Conservation (phyloP, 345 rosid genomes). For the Eucalyptus pumila region DNA sequence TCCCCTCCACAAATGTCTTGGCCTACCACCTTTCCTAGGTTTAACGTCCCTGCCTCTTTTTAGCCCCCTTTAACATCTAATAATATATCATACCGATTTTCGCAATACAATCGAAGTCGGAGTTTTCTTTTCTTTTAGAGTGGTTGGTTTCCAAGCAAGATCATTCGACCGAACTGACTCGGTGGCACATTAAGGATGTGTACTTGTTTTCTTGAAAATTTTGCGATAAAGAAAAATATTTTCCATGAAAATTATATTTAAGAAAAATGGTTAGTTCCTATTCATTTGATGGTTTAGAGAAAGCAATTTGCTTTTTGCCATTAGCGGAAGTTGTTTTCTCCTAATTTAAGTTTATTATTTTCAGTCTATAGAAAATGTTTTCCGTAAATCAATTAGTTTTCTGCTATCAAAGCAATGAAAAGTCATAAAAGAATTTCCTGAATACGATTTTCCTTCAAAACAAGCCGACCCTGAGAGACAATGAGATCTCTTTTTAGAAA, state of each 20-base stretch:
- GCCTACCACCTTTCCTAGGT: not conserved
- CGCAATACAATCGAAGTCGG: not conserved
- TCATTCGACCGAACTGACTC: not conserved
- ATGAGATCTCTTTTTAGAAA: not conserved
- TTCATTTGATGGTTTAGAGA: too few species aligned
- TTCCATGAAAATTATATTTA: not conserved
- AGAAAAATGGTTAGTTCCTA: too few species aligned
- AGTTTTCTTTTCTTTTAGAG: not conserved
- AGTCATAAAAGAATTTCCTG: not conserved
- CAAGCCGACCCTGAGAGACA: not conserved
- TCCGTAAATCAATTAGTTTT: not conserved
- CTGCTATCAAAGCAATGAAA: accelerated
- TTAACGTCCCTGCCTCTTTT: not conserved
- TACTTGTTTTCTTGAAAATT: not conserved
- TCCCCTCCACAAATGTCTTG: not conserved
- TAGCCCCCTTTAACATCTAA: not conserved
- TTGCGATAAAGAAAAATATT: too few species aligned
- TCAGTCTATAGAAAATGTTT: not conserved
- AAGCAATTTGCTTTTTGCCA: too few species aligned
- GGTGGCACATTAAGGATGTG: accelerated
- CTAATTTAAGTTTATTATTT: not conserved
- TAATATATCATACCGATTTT: not conserved
- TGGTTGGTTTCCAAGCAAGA: not conserved
- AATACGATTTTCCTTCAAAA: not conserved
- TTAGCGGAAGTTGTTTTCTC: not conserved